Base-by-base conservation (phyloP, 1,139 yeast species). In the Debaryomycetaceae sp. region DNA sequence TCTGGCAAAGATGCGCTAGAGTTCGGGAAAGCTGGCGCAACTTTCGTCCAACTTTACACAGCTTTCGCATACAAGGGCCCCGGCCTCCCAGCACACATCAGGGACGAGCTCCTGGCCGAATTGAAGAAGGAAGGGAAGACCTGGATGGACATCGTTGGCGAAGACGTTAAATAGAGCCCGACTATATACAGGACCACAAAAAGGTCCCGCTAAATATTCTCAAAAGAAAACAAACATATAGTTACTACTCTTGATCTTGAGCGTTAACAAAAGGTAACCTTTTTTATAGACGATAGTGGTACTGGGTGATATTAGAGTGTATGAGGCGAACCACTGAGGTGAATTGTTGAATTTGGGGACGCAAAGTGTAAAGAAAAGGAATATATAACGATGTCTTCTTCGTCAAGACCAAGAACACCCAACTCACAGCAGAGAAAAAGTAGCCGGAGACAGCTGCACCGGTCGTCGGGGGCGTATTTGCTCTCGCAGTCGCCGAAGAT, bases 41-140 rank as follows among this genome's bases (percentile, higher is more conserved):
- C 87, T 33, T 87, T 84, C 59, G 82, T 91, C 39, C 88, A 91
- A 64, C 66, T 89, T 44, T 90, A 90, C 67, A 91, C 98, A 8
- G 83, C 96, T 2, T 87, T 88, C 66, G 97, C 96, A 1, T 91
- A 89, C 70, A 83, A 81, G 59, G 99, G 99, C 1, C 97, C 97
- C 0, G 96, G 96, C 1, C 72, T 88, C 44, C 88, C 95, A 6
- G 80, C 83, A 41, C 81, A 83, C 57, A 78, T 93, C 53, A 83
- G 90, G 58, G 85, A 83, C 55, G 96, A 88, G 57, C 75, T 91
- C 52, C 76, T 81, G 6, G 68, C 60, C 4, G 89, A 85, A 59
- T 75, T 91, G 58, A 71, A 72, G 49, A 80, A 75, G 53, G 90
- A 85, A 62, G 95, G 90, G 22, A 84, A 84, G 66, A 85, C 90